These are phyloP conservation scores for Puccinia triticina DNA, from an alignment of 1,284 basidiomycete genomes.

Conservation along the genomic window DNA sequence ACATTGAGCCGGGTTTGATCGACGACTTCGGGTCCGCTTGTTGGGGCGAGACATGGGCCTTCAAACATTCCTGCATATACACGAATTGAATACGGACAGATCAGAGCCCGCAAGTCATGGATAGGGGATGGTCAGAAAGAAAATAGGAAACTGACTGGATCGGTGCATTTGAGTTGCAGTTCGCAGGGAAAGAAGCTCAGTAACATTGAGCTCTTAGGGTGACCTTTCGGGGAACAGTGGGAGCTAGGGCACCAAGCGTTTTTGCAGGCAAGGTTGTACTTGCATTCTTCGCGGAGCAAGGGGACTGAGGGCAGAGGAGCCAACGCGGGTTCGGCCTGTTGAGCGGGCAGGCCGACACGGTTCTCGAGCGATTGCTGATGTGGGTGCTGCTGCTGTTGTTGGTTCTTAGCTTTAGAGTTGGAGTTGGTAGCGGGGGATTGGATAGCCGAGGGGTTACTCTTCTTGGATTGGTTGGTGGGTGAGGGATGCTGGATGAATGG, in stretches of 20 bases:
- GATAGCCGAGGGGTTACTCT: neutral
- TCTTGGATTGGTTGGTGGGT: conserved; percentile 12
- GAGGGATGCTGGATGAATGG: conserved; percentile 18
- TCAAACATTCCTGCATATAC: conserved; percentile 39
- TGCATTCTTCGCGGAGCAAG: conserved; percentile 39
- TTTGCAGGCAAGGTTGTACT: conserved; percentile 45
- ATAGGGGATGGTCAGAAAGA: neutral
- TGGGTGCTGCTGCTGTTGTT: conserved; percentile 4
- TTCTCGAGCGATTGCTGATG: conserved; percentile 8
- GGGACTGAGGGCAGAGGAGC: conserved; percentile 25
- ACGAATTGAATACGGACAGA: neutral
- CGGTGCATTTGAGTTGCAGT: conserved; percentile 36
- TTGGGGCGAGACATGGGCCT: conserved; percentile 48
- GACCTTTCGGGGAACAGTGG: conserved; percentile 44
- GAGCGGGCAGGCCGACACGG: neutral
- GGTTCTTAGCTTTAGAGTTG: neutral
- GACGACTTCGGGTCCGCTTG: conserved; percentile 48
- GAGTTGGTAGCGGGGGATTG: neutral
- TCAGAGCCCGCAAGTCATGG: neutral
- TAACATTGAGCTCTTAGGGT: conserved; percentile 41
- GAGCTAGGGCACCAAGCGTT: conserved; percentile 50
- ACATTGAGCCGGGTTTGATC: conserved; percentile 5
- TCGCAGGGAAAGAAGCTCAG: conserved; percentile 47
- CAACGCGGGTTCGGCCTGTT: conserved; percentile 7
- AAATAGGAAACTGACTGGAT: conserved; percentile 29